Evolutionary conservation across 345 rosid species (phyloP).

Genomic region (Luvunga scandens): DNA sequence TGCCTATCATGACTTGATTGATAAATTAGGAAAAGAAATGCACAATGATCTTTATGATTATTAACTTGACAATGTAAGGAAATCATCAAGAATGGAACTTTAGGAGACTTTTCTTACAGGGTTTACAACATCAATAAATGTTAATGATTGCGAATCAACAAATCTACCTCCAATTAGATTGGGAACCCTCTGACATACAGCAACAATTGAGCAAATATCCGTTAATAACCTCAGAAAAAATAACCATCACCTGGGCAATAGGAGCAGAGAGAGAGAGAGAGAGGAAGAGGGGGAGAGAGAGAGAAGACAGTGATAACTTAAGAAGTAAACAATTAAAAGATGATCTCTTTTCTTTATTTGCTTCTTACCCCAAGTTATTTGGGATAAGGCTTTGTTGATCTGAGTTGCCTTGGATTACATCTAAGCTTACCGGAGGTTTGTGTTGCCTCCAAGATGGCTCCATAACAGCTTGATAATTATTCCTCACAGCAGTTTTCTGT

Average conservation of each 20-base stretch:
- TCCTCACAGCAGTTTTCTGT: slow-evolving; percentile 40
- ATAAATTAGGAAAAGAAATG: slow-evolving; percentile 7
- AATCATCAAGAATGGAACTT: not conserved
- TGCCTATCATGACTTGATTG: slow-evolving; percentile 51
- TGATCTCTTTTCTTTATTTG: not conserved
- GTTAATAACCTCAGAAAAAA: slow-evolving; percentile 18
- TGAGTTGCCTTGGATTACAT: slow-evolving; percentile 16
- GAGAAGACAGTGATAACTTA: not conserved
- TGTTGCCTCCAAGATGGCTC: slow-evolving; percentile 60
- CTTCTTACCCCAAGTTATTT: slow-evolving; percentile 14
- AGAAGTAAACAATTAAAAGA: not conserved
- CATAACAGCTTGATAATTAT: slow-evolving; percentile 29
- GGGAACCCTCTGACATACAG: slow-evolving; percentile 63
- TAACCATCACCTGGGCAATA: too few relatives aligned
- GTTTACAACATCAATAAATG: slow-evolving; percentile 69
- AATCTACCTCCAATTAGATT: slow-evolving; percentile 88
- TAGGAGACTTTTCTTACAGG: slow-evolving; percentile 52
- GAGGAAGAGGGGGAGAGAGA: not conserved
- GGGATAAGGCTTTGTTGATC: slow-evolving; percentile 15
- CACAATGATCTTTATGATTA: not conserved
- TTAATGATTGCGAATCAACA: slow-evolving; percentile 61
- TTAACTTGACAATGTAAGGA: slow-evolving; percentile 1
- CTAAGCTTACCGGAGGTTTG: slow-evolving; percentile 45
- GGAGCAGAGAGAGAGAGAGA: not conserved
- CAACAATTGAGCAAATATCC: slow-evolving; percentile 11